phyloP scores from a whole-genome alignment of 208 protist genomes.

The Blechomonas ayalai region DNA sequence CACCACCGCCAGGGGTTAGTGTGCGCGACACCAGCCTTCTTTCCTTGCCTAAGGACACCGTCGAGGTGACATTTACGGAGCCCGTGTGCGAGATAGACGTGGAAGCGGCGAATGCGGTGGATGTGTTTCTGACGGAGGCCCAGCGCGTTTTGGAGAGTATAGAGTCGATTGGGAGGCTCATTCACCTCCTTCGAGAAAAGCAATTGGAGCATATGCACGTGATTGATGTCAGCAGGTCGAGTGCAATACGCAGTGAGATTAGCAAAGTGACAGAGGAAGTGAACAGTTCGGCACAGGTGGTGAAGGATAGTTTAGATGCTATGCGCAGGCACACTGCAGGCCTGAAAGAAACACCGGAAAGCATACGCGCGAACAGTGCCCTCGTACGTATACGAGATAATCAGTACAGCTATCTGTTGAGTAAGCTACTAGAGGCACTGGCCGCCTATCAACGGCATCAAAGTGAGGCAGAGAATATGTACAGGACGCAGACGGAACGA shows the following conservation, averaged over 20 bases:
- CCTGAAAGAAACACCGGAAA: slow-evolving; percentile 57
- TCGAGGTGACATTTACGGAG: slow-evolving; percentile 17
- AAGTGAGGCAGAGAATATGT: slow-evolving; percentile 42
- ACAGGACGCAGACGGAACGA: slow-evolving; percentile 76
- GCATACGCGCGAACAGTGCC: slow-evolving; percentile 48
- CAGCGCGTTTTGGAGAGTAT: slow-evolving; percentile 17
- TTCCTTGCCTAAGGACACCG: background rate
- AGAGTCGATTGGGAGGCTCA: slow-evolving; percentile 23
- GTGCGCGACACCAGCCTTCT: background rate
- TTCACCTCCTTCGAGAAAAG: slow-evolving; percentile 26
- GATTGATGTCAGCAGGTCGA: slow-evolving; percentile 46
- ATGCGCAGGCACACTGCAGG: slow-evolving; percentile 60
- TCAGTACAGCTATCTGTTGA: slow-evolving; percentile 54
- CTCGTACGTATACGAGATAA: slow-evolving; percentile 87
- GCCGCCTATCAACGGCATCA: slow-evolving; percentile 58
- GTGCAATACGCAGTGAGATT: slow-evolving; percentile 48
- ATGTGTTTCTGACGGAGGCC: slow-evolving; percentile 63
- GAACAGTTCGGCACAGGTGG: slow-evolving; percentile 21
- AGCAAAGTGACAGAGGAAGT: slow-evolving; percentile 44
- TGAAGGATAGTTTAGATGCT: slow-evolving; percentile 38
- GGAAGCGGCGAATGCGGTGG: slow-evolving; percentile 50
- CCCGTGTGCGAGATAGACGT: slow-evolving; percentile 36
- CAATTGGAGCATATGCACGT: slow-evolving; percentile 72
- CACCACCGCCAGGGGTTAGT: slow-evolving; percentile 1
- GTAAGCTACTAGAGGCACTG: slow-evolving; percentile 43